Conservation (phyloP, 257 asterid species). For the Solanum ahanhuiri region DNA sequence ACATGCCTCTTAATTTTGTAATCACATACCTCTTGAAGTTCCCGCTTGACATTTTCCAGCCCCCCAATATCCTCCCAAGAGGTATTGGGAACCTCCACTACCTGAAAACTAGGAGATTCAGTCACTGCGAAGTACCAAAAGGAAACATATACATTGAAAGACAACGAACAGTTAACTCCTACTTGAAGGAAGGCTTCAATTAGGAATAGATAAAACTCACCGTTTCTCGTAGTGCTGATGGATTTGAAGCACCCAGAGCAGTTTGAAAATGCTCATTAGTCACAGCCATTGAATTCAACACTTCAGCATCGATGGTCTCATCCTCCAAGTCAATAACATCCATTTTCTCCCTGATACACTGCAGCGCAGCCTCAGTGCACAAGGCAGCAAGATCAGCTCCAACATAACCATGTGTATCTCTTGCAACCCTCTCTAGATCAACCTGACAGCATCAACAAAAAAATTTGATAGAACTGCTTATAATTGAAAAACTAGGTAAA, state of each 20-base stretch:
- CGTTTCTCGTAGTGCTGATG: conserved; percentile 90
- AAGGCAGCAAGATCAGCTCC: conserved; percentile 93
- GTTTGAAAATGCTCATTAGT: conserved; percentile 80
- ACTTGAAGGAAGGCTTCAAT: neutral
- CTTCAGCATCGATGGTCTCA: conserved; percentile 81
- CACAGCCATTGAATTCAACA: conserved; percentile 89
- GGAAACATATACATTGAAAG: neutral
- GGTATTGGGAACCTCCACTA: conserved; percentile 86
- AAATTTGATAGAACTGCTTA: neutral
- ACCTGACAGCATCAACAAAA: conserved; percentile 34
- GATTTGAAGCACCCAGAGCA: conserved; percentile 86
- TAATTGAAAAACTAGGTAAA: neutral
- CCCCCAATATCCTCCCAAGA: conserved; percentile 90
- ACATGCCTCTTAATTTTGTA: neutral
- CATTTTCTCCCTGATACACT: conserved; percentile 97
- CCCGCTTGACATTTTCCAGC: conserved; percentile 82
- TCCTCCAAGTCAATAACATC: conserved; percentile 90
- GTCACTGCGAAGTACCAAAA: neutral
- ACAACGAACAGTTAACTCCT: neutral
- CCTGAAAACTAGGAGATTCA: conserved; percentile 19
- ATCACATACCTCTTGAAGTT: conserved; percentile 75
- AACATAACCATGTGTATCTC: conserved; percentile 86
- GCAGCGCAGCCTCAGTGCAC: conserved; percentile 92
- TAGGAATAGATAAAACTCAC: conserved; percentile 19
- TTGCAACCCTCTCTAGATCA: conserved; percentile 73